These are phyloP conservation scores for Irpex lacteus DNA, from an alignment of 1,284 basidiomycete species.

Conservation along the genomic window DNA sequence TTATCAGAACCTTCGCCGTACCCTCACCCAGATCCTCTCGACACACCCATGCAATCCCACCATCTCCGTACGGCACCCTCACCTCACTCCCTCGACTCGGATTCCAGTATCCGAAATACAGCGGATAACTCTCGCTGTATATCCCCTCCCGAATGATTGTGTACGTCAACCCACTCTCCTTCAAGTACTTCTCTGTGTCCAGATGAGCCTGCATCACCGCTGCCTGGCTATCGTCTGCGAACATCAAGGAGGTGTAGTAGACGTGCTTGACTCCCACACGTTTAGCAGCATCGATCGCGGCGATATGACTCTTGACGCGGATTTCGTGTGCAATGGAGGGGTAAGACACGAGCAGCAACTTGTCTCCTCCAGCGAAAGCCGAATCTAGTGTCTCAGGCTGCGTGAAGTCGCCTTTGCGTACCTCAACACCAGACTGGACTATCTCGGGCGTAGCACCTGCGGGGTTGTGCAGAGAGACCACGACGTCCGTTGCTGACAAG, in stretches of 20 bases:
- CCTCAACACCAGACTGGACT: slow-evolving; percentile 24
- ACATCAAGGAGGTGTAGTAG: slow-evolving; percentile 39
- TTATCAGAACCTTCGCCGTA: slow-evolving; percentile 29
- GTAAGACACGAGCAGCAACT: slow-evolving; percentile 37
- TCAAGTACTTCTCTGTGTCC: slow-evolving; percentile 35
- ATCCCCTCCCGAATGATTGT: slow-evolving; percentile 38
- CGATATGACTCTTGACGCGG: slow-evolving; percentile 30
- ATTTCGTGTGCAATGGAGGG: slow-evolving; percentile 33
- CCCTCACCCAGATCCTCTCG: slow-evolving; percentile 32
- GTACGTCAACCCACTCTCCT: slow-evolving; percentile 32
- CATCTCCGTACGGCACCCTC: slow-evolving; percentile 26
- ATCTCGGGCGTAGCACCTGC: slow-evolving; percentile 24
- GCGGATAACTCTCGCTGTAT: slow-evolving; percentile 35
- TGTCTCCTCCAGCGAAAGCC: slow-evolving; percentile 33
- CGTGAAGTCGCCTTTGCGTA: slow-evolving; percentile 32
- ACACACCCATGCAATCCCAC: slow-evolving; percentile 31
- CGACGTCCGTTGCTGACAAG: slow-evolving; percentile 26
- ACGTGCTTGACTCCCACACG: slow-evolving; percentile 14
- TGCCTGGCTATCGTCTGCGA: slow-evolving; percentile 29
- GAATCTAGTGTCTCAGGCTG: slow-evolving; percentile 29
- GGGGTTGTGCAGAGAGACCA: slow-evolving; percentile 33
- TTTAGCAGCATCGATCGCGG: slow-evolving; percentile 34
- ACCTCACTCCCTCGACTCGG: slow-evolving; percentile 22
- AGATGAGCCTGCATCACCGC: slow-evolving; percentile 36
- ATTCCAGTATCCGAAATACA: slow-evolving; percentile 34